Conservation (phyloP, 2,329 filamentous ascomycete species). For the Fusarium sp. region DNA sequence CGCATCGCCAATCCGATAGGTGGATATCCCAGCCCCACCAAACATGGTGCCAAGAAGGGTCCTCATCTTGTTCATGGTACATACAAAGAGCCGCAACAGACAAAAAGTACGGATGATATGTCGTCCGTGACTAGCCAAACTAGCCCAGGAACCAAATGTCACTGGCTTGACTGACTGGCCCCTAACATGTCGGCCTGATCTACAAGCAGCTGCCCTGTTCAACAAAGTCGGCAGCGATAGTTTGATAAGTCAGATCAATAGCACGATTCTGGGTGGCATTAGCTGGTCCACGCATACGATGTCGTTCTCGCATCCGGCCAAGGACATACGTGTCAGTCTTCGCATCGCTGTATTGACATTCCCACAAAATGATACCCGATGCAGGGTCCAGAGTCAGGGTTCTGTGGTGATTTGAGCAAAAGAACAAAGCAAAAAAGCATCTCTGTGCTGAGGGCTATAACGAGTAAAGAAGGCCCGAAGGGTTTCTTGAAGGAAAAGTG, state of each 20-base stretch:
- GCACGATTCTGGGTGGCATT: slow-evolving; percentile 20
- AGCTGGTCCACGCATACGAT: slow-evolving; percentile 36
- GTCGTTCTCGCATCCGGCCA: slow-evolving; percentile 26
- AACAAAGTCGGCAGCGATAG: slow-evolving; percentile 18
- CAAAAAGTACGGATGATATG: slow-evolving; percentile 12
- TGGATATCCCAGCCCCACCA: slow-evolving; percentile 42
- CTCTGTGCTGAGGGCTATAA: slow-evolving; percentile 14
- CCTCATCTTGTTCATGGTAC: slow-evolving; percentile 36
- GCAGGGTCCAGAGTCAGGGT: slow-evolving; percentile 34
- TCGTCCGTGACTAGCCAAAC: slow-evolving; percentile 12
- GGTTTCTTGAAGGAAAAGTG: slow-evolving; percentile 2
- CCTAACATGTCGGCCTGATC: slow-evolving; percentile 14
- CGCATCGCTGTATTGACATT: slow-evolving; percentile 21
- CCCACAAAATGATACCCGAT: slow-evolving; percentile 29
- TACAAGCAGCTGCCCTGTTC: slow-evolving; percentile 22
- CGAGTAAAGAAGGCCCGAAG: slow-evolving; percentile 18
- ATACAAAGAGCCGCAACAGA: slow-evolving; percentile 15
- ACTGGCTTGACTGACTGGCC: not conserved
- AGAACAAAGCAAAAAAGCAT: slow-evolving; percentile 16
- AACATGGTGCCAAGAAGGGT: slow-evolving; percentile 41
- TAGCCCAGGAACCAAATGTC: slow-evolving; percentile 25
- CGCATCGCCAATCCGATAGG: slow-evolving; percentile 43
- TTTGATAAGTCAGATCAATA: slow-evolving; percentile 32
- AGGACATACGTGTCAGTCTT: slow-evolving; percentile 15
- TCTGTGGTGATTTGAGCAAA: not conserved